A percentile compares a stretch with the other conserved stretches of the same genome.
phyloP scores from a whole-genome alignment of 2,329 filamentous ascomycete species.

The Xylaria polymorpha region DNA sequence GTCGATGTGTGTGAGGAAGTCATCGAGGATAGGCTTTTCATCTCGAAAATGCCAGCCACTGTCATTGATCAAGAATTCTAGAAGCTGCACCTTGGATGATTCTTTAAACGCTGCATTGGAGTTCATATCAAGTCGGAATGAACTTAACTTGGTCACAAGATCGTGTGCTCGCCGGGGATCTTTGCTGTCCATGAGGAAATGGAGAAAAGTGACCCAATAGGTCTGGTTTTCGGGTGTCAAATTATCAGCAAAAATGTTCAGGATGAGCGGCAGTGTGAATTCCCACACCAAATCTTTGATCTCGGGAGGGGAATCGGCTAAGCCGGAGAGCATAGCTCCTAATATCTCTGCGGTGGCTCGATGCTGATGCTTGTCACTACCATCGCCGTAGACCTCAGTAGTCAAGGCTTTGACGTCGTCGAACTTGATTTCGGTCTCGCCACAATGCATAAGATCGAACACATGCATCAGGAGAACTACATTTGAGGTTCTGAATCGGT shows the following conservation, averaged over 20 bases:
- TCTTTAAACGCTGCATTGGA: conserved; percentile 99
- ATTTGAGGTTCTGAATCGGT: conserved; percentile 90
- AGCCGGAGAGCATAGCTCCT: conserved; percentile 83
- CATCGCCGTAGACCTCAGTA: conserved; percentile 84
- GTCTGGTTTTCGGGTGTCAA: conserved; percentile 92
- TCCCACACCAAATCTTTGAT: conserved; percentile 84
- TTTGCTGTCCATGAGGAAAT: conserved; percentile 86
- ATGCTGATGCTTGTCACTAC: conserved; percentile 97
- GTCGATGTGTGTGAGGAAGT: conserved; percentile 92
- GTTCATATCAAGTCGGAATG: conserved; percentile 90
- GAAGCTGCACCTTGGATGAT: conserved; percentile 91
- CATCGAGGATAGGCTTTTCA: conserved; percentile 85
- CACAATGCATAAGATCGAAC: conserved; percentile 89
- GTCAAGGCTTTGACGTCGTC: conserved; percentile 89
- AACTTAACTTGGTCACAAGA: conserved; percentile 82
- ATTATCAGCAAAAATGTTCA: conserved; percentile 88
- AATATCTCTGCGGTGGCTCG: conserved; percentile 95
- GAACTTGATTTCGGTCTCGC: conserved; percentile 80
- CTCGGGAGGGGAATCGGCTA: conserved; percentile 79
- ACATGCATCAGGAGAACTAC: conserved; percentile 88
- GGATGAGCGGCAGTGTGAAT: conserved; percentile 89
- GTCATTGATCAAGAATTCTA: conserved; percentile 89
- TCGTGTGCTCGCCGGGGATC: conserved; percentile 91
- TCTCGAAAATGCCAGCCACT: conserved; percentile 96
- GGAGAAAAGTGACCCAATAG: conserved; percentile 95